phyloP scores from a whole-genome alignment of 768 basidiomycete species.

The Lactarius evosmus region DNA sequence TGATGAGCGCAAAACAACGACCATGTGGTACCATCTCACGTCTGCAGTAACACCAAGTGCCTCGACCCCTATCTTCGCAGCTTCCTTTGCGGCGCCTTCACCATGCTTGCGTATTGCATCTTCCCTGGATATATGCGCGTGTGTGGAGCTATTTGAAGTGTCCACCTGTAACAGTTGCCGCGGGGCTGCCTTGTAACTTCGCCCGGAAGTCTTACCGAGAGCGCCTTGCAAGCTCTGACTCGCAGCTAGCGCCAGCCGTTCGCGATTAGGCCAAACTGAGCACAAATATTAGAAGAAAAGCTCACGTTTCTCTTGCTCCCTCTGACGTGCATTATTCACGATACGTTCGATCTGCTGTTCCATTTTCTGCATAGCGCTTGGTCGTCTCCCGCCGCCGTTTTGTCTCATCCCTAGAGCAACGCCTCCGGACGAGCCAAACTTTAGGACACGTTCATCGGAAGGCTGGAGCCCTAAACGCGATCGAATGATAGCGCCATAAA shows the following conservation, averaged over 20 bases:
- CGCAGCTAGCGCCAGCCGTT: conserved; percentile 36
- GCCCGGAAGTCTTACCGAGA: conserved; percentile 88
- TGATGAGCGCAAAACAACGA: conserved; percentile 1
- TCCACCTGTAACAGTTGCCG: conserved; percentile 93
- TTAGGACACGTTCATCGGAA: conserved; percentile 75
- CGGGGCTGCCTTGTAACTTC: conserved; percentile 95
- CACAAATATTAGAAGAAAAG: conserved; percentile 33
- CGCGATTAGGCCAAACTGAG: conserved; percentile 4
- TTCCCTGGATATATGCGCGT: conserved; percentile 52
- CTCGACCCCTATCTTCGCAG: conserved; percentile 70
- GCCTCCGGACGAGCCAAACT: conserved; percentile 79
- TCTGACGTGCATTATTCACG: conserved; percentile 82
- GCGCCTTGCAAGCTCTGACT: conserved; percentile 79
- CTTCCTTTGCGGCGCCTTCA: conserved; percentile 65
- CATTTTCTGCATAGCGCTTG: conserved; percentile 89
- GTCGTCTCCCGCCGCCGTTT: conserved; percentile 64
- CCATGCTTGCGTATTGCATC: conserved; percentile 42
- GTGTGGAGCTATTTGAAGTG: conserved; percentile 43
- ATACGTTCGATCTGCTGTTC: conserved; percentile 94
- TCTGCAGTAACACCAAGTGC: conserved; percentile 61
- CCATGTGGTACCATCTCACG: conserved; percentile 36
- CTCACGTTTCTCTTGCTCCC: conserved; percentile 81
- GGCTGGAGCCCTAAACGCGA: conserved; percentile 72
- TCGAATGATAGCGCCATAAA: conserved; percentile 81
- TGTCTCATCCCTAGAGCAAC: conserved; percentile 79